These are phyloP conservation scores for Umbelopsis sp. DNA, from an alignment of 192 early-diverging fungal species.

Conservation along the genomic window DNA sequence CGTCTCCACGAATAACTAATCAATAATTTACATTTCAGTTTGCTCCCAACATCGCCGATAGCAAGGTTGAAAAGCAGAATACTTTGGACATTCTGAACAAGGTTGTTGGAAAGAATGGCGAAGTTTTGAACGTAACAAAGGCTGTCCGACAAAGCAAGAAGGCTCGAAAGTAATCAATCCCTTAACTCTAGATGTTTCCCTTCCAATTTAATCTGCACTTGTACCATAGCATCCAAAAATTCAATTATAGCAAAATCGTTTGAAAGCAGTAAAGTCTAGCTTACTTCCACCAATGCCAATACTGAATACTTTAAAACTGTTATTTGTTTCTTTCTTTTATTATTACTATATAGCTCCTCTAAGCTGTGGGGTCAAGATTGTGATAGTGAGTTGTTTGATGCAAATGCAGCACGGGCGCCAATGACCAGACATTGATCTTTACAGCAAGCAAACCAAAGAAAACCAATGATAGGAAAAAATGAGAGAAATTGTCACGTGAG, in stretches of 20 bases:
- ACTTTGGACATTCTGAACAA: conserved; percentile 71
- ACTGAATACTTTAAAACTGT: too few relatives aligned
- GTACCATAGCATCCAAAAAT: conserved; percentile 15
- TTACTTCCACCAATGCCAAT: neutral
- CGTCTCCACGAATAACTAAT: neutral
- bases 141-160: conserved; percentile 27
- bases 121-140: conserved; percentile 54
- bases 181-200: neutral
- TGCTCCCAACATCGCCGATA: conserved; percentile 60
- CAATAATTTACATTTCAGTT: conserved; percentile 43
- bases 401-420: too few relatives aligned
- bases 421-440: too few relatives aligned
- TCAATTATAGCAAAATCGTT: neutral
- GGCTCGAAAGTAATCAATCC: conserved; percentile 7
- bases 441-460: too few relatives aligned
- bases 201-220: conserved; percentile 9
- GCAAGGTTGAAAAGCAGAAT: conserved; percentile 69
- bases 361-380: too few relatives aligned
- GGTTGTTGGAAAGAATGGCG: conserved; percentile 57
- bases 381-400: too few relatives aligned
- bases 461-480: too few relatives aligned
- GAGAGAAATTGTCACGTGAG: neutral
- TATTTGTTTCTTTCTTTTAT: too few relatives aligned
- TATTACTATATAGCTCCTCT: too few relatives aligned
- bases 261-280: neutral